Conservation (phyloP, 129 eudicot genomes). For the sunflower (Helianthus annuus) region DNA sequence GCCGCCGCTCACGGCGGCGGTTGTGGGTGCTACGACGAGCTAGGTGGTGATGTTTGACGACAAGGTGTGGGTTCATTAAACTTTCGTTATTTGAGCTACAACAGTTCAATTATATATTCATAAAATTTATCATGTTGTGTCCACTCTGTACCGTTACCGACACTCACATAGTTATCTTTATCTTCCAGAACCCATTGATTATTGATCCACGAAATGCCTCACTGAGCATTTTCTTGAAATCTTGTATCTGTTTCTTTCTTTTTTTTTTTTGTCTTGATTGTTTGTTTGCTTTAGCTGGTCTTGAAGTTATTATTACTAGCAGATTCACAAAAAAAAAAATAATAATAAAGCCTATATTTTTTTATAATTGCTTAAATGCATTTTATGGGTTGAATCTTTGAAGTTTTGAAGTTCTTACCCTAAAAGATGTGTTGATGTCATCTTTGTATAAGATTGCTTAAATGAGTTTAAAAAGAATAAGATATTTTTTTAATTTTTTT, state of each 20-base stretch:
- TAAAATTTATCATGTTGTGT: not conserved
- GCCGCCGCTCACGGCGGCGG: too few relatives aligned
- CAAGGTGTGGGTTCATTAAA: too few relatives aligned
- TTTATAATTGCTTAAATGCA: too few relatives aligned
- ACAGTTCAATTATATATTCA: not conserved
- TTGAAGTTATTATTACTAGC: too few relatives aligned
- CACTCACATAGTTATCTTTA: constrained; percentile 10
- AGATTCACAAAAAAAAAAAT: too few relatives aligned
- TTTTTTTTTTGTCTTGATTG: not conserved
- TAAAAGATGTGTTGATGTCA: not conserved
- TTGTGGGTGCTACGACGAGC: too few relatives aligned
- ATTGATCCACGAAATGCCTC: constrained; percentile 9
- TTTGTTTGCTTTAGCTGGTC: not conserved
- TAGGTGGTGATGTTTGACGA: too few relatives aligned
- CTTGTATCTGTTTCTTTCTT: not conserved
- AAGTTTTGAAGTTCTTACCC: not conserved
- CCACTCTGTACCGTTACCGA: not conserved
- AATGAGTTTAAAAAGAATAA: not conserved
- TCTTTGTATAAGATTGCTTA: not conserved
- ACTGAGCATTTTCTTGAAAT: constrained; percentile 21
- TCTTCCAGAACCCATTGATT: constrained; percentile 4
- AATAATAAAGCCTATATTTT: too few relatives aligned
- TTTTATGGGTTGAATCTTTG: constrained; percentile 4
- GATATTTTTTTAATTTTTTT: too few relatives aligned
- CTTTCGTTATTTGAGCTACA: constrained; percentile 8